Base-by-base conservation (phyloP, 129 eudicot genomes). In the Dittrichia graveolens region DNA sequence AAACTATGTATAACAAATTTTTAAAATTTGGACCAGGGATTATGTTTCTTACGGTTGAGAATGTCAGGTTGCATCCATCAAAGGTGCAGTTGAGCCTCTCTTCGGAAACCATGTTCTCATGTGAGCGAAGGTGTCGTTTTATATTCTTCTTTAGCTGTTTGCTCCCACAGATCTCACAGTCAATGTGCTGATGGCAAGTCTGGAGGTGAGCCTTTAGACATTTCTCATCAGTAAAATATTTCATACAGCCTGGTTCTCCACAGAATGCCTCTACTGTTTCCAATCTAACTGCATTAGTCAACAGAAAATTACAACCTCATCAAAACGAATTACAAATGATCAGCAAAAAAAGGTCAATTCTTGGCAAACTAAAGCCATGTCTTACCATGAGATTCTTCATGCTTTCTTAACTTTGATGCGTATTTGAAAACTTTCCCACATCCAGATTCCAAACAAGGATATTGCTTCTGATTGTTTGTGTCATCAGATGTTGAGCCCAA, bases 91-190 rank as follows among this genome's bases (percentile, higher is more conserved):
- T 83, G 9, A 84, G 74, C 60, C 83, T 83, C 69, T 73, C 84
- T 4, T 81, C 35, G 5, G 81, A 37, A 61, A 10, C 48, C 41
- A 11, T 74, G 56, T 54, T 81, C 46, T 90, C 93, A 60, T 94
- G 98, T 24, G 82, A 78, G 14, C 85, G 85, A 4, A 87, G 86
- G 53, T 93, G 98, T 19, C 96, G 85, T 72, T 88, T 85, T 6
- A 90, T 83, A 61, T 90, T 94, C 80, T 90, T 94, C 83, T 81
- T 94, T 37, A 94, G 75, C 56, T 94, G 98, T 79, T 82, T 87
- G 45, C 84, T 64, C 48, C 98, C 96, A 77, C 98, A 94, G 45
- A 80, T 74, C 73, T 88, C 95, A 55, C 98, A 90, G 35, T 56
- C 53, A 31, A 94, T 72, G 38, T 88, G 79, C 54, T 75, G 91